phyloP scores from a whole-genome alignment of 139 green algal species.

The Chlorella sorokiniana region DNA sequence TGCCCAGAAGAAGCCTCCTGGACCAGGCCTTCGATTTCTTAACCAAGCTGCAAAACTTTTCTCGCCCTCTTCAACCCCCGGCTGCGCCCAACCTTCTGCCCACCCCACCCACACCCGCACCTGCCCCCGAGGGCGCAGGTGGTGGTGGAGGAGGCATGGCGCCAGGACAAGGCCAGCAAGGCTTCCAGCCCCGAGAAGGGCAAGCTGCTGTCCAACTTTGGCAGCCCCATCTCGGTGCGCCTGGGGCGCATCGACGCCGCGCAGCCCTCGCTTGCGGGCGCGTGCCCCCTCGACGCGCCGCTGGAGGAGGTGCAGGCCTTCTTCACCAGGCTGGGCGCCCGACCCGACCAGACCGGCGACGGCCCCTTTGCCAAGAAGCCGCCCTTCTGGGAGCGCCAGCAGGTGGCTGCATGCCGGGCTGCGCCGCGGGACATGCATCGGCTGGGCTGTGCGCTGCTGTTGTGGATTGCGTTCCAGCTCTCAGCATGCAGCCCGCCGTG shows the following conservation, averaged over 20 bases:
- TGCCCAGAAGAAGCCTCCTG: too few species aligned
- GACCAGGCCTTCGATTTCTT: too few species aligned
- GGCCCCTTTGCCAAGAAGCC: constrained; percentile 66
- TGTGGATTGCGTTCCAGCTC: too few species aligned
- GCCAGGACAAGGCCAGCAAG: constrained; percentile 26
- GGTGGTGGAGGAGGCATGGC: constrained; percentile 1
- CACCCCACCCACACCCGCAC: background rate
- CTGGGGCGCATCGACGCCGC: constrained; percentile 71
- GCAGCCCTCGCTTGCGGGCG: constrained; percentile 32
- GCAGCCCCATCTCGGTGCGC: background rate
- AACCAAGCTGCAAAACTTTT: too few species aligned
- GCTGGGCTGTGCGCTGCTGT: too few species aligned
- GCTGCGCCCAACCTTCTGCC: background rate
- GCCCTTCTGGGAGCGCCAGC: constrained; percentile 58
- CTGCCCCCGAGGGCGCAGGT: background rate
- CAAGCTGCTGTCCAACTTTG: constrained; percentile 6
- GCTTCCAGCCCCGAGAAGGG: background rate
- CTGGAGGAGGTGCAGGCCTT: constrained; percentile 52
- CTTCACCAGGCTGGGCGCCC: constrained; percentile 48
- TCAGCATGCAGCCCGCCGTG: too few species aligned
- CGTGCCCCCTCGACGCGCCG: constrained; percentile 46
- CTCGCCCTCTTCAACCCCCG: background rate
- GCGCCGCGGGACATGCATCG: background rate
- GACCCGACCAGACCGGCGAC: constrained; percentile 8
- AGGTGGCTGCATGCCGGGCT: background rate